These are phyloP conservation scores for Starmerella potacharoeniae DNA, from an alignment of 805 yeast species.

Conservation along the genomic window DNA sequence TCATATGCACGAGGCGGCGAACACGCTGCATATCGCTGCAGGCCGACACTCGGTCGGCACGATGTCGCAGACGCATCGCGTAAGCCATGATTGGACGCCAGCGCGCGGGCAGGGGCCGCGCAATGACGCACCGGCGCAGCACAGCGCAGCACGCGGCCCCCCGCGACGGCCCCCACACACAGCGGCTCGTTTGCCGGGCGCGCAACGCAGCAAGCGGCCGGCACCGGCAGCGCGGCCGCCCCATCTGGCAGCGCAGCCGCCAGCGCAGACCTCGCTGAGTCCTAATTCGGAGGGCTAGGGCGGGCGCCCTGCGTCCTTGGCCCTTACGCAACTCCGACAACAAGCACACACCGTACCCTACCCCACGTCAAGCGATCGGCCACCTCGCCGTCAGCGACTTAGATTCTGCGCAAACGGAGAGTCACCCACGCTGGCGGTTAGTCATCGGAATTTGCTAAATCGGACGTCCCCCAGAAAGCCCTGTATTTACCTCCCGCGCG, in stretches of 20 bases:
- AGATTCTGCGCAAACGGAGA: conserved; percentile 1
- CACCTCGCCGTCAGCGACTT: neutral
- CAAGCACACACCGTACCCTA: neutral
- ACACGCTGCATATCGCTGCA: neutral
- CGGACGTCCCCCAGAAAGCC: neutral
- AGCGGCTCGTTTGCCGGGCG: too few species aligned
- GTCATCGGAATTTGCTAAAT: conserved; percentile 1
- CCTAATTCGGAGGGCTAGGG: neutral
- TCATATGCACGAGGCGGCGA: neutral
- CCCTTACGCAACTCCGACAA: neutral
- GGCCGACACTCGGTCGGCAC: neutral
- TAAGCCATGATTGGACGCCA: neutral
- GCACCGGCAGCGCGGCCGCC: neutral
- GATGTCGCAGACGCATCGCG: neutral
- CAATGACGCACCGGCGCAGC: neutral
- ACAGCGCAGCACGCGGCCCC: too few species aligned
- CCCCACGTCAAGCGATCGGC: neutral
- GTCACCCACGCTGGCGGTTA: neutral
- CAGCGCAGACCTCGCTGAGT: neutral
- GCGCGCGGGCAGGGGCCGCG: neutral
- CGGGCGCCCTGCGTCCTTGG: neutral
- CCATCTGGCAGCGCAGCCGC: too few species aligned
- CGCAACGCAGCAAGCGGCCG: neutral
- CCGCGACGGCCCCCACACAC: too few species aligned
- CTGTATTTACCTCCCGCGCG: neutral